Evolutionary conservation across 805 yeast genomes (phyloP).

Genomic region (Lipomyces kockii): DNA sequence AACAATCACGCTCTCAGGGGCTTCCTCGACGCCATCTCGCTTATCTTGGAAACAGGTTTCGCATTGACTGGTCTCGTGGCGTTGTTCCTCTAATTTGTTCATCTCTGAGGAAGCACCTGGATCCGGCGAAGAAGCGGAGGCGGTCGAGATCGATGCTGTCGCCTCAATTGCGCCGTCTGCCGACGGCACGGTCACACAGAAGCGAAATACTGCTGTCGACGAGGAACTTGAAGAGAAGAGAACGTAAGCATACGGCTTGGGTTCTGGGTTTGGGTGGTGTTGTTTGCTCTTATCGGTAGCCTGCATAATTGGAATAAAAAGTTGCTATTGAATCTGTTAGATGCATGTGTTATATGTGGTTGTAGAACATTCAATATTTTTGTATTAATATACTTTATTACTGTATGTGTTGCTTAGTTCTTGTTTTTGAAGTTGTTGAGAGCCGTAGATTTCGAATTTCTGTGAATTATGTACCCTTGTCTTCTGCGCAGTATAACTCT

Average conservation of each 20-base stretch:
- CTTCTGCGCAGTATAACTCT: too few species aligned
- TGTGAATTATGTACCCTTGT: too few species aligned
- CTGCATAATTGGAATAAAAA: neutral
- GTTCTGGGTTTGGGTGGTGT: neutral
- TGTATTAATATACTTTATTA: too few species aligned
- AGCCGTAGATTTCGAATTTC: too few species aligned
- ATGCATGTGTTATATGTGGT: too few species aligned
- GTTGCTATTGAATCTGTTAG: too few species aligned
- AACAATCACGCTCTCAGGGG: slow-evolving; percentile 60
- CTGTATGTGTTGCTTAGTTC: too few species aligned
- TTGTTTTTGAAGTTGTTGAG: too few species aligned
- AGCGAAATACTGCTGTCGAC: neutral
- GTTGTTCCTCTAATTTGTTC: slow-evolving; percentile 61
- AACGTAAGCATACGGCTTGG: neutral
- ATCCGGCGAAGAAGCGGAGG: slow-evolving; percentile 34
- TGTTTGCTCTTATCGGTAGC: neutral
- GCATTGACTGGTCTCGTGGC: slow-evolving; percentile 72
- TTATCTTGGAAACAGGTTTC: slow-evolving; percentile 74
- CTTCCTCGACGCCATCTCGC: slow-evolving; percentile 66
- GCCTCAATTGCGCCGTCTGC: neutral
- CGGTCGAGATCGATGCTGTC: slow-evolving; percentile 30
- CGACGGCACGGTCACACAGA: neutral
- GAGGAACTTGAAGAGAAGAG: neutral
- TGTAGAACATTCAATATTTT: too few species aligned
- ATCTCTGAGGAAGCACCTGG: slow-evolving; percentile 58